Evolutionary conservation across 345 rosid genomes (phyloP).

Genomic region (Salix suchowensis): DNA sequence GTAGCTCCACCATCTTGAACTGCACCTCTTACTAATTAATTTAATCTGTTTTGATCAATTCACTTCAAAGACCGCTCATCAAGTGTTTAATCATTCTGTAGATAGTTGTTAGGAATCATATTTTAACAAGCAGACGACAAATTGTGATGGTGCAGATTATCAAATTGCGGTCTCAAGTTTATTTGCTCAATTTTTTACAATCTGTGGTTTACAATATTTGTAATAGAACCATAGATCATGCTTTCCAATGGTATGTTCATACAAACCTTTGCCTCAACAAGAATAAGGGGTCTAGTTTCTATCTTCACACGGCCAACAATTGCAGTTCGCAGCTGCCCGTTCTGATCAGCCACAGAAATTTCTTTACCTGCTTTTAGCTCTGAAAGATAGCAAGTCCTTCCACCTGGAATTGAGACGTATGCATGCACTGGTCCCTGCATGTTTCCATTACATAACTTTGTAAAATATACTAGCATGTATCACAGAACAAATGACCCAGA

Average conservation of each 20-base stretch:
- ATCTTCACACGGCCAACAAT: constrained; percentile 82
- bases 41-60: too few species aligned
- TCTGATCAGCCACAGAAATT: constrained; percentile 59
- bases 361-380: constrained; percentile 77
- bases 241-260: not conserved
- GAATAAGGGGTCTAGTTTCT: constrained; percentile 67
- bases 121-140: not conserved
- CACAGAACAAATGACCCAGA: not conserved
- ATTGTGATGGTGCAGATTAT: not conserved
- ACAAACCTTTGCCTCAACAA: constrained; percentile 76
- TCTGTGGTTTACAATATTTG: not conserved
- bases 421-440: constrained; percentile 86
- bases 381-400: constrained; percentile 79
- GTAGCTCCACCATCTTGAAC: too few species aligned
- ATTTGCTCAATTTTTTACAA: not conserved
- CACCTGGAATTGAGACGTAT: constrained; percentile 72
- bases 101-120: too few species aligned
- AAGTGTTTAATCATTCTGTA: too few species aligned
- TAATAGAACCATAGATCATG: not conserved
- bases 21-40: too few species aligned
- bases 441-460: not conserved
- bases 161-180: not conserved
- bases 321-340: constrained; percentile 55
- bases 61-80: too few species aligned
- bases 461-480: not conserved